These are phyloP conservation scores for Mycosarcoma maydis DNA, from an alignment of 1,284 basidiomycete genomes.

Conservation along the genomic window DNA sequence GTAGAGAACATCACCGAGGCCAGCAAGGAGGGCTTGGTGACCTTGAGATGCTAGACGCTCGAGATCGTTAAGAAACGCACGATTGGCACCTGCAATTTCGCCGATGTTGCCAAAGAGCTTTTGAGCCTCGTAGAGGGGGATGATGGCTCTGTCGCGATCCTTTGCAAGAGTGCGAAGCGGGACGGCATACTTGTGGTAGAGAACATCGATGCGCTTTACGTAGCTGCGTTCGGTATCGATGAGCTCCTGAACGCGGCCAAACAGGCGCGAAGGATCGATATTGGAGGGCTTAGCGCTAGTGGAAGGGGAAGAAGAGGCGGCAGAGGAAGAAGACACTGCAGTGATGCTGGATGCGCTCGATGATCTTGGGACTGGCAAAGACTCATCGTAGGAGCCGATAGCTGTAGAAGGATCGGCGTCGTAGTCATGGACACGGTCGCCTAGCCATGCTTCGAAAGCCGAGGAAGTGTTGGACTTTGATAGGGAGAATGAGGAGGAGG, in stretches of 20 bases:
- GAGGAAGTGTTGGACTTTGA: constrained; percentile 7
- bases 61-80: constrained; percentile 84
- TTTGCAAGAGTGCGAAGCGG: constrained; percentile 85
- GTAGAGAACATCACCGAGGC: constrained; percentile 84
- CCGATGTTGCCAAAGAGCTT: constrained; percentile 93
- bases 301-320: constrained; percentile 5
- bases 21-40: constrained; percentile 70
- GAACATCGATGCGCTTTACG: constrained; percentile 59
- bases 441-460: constrained; percentile 49
- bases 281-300: constrained; percentile 6
- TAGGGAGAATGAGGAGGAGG: constrained; percentile 11
- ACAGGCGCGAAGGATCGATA: constrained; percentile 36
- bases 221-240: constrained; percentile 65
- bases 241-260: constrained; percentile 56
- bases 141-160: constrained; percentile 83
- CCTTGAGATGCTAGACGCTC: constrained; percentile 73
- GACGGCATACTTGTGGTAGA: constrained; percentile 76
- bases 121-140: constrained; percentile 89
- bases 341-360: constrained; percentile 56
- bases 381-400: background rate
- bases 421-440: constrained; percentile 51
- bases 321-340: constrained; percentile 38
- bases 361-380: constrained; percentile 31
- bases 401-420: constrained; percentile 7
- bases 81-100: constrained; percentile 84